Evolutionary conservation across 2,329 filamentous ascomycete species (phyloP), one percentile per base, ranked within the genome.

Genomic region (Cladophialophora chaetospira): DNA sequence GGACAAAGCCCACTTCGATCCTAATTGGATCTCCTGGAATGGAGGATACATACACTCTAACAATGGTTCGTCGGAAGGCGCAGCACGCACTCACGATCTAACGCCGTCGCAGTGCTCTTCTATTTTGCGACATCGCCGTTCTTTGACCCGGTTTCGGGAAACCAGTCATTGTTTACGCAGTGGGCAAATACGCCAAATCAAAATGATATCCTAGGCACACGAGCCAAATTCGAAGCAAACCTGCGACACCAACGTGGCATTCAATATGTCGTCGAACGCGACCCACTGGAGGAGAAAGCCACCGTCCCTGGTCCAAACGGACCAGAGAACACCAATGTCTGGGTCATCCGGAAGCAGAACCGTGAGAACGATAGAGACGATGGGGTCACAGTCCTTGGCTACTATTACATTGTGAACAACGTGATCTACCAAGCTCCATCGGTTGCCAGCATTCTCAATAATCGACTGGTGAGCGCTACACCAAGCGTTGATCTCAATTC

Each of bases 61-160:
- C 42, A 67, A 67, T 55, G 65, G 63, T 66, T 48, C 48, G 45
- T 35, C n/a, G 28, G 9, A 21, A 25, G 26, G 4, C 35, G 13
- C 26, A 25, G 17, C 23, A 45, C 23, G 26, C 6, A 9, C 49
- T 35, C 47, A n/a, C 15, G 28, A 33, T 35, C 58, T 57, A 43
- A 58, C 42, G 4, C 11, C 4, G 10, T 4, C 49, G 40, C 48
- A 82, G 77, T 87, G 40, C 77, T 85, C 53, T 82, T 81, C 66
- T 87, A 87, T 70, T 85, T 87, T 67, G 76, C 77, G 55, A 76
- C 81, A 63, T 84, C 82, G 1, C 82, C 82, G n/a, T 87, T 85
- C 74, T 86, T 84, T 69, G 84, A 87, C 60, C 71, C 73, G 21
- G 79, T 76, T 11, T 83, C 80, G 58, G 85, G 85, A 69, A 87